These are phyloP conservation scores for Fusarium cicatricum DNA, from an alignment of 2,329 filamentous ascomycete genomes.

Conservation along the genomic window DNA sequence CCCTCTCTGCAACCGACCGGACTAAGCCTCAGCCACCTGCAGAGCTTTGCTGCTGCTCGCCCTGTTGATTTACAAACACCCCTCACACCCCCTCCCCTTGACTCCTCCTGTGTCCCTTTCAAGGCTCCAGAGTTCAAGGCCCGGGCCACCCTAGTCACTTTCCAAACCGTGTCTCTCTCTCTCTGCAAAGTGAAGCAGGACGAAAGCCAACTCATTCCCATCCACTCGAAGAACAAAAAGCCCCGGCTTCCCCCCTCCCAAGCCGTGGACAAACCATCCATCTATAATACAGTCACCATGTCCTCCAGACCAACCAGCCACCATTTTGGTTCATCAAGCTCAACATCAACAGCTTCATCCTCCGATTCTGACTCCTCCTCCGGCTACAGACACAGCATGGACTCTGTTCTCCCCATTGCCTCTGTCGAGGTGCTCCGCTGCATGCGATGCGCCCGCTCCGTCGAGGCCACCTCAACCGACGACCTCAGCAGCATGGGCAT, in stretches of 20 bases:
- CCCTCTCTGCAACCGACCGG: conserved; percentile 28
- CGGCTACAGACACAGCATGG: conserved; percentile 57
- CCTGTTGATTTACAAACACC: conserved; percentile 29
- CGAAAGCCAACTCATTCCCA: conserved; percentile 33
- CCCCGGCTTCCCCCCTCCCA: conserved; percentile 15
- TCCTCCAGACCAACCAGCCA: conserved; percentile 32
- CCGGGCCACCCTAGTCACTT: conserved; percentile 20
- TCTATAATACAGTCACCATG: conserved; percentile 35
- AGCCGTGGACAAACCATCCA: conserved; percentile 8
- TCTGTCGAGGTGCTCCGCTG: conserved; percentile 69
- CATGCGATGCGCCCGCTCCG: conserved; percentile 67
- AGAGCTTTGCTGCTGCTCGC: conserved; percentile 33
- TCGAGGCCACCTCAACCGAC: conserved; percentile 68
- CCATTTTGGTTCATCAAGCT: conserved; percentile 37
- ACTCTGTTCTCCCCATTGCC: conserved; percentile 56
- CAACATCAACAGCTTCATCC: conserved; percentile 34
- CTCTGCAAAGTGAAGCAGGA: conserved; percentile 24
- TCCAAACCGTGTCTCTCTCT: conserved; percentile 21
- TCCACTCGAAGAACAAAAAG: conserved; percentile 26
- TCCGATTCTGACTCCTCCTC: conserved; percentile 40
- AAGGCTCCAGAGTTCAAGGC: conserved; percentile 33
- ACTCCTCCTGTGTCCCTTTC: conserved; percentile 10
- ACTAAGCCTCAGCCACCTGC: conserved; percentile 42
- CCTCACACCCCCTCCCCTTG: conserved; percentile 21
- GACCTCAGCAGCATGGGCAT: conserved; percentile 66